phyloP scores from a whole-genome alignment of 2,329 filamentous ascomycete species.

The Thielaviopsis populi region DNA sequence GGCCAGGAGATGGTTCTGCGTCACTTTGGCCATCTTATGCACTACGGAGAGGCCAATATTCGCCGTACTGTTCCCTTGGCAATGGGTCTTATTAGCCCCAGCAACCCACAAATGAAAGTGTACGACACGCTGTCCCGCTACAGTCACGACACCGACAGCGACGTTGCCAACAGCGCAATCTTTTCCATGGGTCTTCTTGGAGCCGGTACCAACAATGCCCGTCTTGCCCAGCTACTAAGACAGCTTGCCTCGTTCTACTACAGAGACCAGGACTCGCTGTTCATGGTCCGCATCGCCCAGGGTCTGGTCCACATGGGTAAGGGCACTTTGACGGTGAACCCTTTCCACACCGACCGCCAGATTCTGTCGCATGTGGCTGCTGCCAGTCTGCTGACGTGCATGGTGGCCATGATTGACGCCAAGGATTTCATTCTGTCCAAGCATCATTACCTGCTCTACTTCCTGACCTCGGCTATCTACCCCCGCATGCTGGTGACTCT shows the following conservation, averaged over 20 bases:
- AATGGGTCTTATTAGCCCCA: constrained; percentile 91
- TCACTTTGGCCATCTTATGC: constrained; percentile 96
- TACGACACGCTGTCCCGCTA: constrained; percentile 97
- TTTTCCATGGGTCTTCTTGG: constrained; percentile 97
- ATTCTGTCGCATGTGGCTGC: constrained; percentile 84
- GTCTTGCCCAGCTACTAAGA: constrained; percentile 81
- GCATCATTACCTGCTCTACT: constrained; percentile 90
- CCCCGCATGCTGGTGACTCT: constrained; percentile 92
- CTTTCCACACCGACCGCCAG: constrained; percentile 98
- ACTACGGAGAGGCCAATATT: constrained; percentile 96
- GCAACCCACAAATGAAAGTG: constrained; percentile 99
- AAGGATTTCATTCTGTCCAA: constrained; percentile 60
- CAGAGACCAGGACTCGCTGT: constrained; percentile 85
- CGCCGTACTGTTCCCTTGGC: constrained; percentile 89
- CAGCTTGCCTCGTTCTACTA: constrained; percentile 98
- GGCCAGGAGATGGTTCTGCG: constrained; percentile 98
- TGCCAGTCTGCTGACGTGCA: constrained; percentile 74
- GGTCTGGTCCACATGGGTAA: constrained; percentile 98
- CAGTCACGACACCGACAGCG: constrained; percentile 96
- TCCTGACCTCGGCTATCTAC: constrained; percentile 90
- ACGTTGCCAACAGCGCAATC: constrained; percentile 95
- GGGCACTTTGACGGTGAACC: constrained; percentile 85
- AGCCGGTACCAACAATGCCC: constrained; percentile 94
- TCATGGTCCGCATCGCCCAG: constrained; percentile 98
- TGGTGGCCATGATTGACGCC: constrained; percentile 88